Conservation (phyloP, 2,329 filamentous ascomycete species). For the Aspergillus floridensis region DNA sequence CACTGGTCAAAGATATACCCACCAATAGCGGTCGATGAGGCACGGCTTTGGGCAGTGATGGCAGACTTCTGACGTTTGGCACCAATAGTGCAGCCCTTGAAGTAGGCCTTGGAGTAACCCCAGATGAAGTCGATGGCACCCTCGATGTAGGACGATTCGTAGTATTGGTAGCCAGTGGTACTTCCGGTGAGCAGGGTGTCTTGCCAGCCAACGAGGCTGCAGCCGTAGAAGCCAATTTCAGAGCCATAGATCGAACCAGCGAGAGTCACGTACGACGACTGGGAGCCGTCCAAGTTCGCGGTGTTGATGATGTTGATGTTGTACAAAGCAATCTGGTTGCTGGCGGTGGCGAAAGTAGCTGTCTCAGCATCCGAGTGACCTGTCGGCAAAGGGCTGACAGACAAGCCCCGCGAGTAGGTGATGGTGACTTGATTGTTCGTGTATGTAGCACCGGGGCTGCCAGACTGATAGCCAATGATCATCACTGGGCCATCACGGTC, state of each 20-base stretch:
- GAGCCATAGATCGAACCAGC: slow-evolving; percentile 14
- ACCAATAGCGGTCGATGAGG: slow-evolving; percentile 18
- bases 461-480: slow-evolving; percentile 19
- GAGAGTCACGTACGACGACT: slow-evolving; percentile 20
- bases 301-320: slow-evolving; percentile 21
- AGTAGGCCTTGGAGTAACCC: slow-evolving; percentile 28
- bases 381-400: slow-evolving; percentile 22
- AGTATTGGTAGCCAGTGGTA: slow-evolving; percentile 47
- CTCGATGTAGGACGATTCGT: slow-evolving; percentile 44
- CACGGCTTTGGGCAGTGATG: slow-evolving; percentile 19
- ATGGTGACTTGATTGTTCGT: slow-evolving; percentile 16
- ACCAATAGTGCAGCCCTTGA: slow-evolving; percentile 31
- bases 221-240: slow-evolving; percentile 46
- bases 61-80: slow-evolving; percentile 27
- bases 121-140: slow-evolving; percentile 54
- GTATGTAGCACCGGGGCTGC: slow-evolving; percentile 20
- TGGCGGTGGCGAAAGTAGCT: slow-evolving; percentile 21
- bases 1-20: slow-evolving; percentile 28
- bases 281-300: slow-evolving; percentile 27
- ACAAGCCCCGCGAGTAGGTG: slow-evolving; percentile 23
- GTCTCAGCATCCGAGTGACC: slow-evolving; percentile 27
- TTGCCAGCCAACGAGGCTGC: slow-evolving; percentile 49
- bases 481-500: slow-evolving; percentile 18
- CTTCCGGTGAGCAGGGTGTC: slow-evolving; percentile 51
- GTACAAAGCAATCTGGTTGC: slow-evolving; percentile 20